Percentiles rank a stretch among this genome's conserved stretches.
These are phyloP conservation scores for Polytrichum commune DNA, from an alignment of 225 moss, liverwort and hornwort genomes.

Conservation along the genomic window DNA sequence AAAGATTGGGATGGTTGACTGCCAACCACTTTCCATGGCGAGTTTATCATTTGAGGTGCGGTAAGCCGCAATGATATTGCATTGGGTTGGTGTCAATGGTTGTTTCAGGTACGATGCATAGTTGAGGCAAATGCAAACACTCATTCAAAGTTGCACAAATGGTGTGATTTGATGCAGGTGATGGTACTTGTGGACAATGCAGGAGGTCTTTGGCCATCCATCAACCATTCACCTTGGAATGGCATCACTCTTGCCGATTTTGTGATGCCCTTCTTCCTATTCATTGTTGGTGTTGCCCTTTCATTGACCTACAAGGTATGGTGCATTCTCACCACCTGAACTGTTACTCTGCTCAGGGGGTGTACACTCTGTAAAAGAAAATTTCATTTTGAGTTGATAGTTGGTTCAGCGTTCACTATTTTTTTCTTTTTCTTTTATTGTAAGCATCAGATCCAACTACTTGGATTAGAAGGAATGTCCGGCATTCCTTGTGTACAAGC, in stretches of 20 bases:
- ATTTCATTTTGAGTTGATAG: not conserved
- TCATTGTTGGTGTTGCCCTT: slow-evolving; percentile 63
- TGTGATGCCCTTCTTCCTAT: slow-evolving; percentile 66
- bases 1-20: too few relatives aligned
- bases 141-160: too few relatives aligned
- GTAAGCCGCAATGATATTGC: too few relatives aligned
- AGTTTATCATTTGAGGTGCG: too few relatives aligned
- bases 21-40: too few relatives aligned
- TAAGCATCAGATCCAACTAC: too few relatives aligned
- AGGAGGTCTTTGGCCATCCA: slow-evolving; percentile 50
- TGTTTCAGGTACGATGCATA: not conserved
- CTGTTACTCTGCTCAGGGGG: not conserved
- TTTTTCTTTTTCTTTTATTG: too few relatives aligned
- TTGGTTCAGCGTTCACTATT: too few relatives aligned
- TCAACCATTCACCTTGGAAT: slow-evolving; percentile 67
- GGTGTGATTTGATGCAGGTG: slow-evolving; percentile 29
- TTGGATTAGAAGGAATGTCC: too few relatives aligned
- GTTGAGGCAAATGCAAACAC: not conserved
- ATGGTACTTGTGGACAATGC: slow-evolving; percentile 72
- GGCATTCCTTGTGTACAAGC: too few relatives aligned
- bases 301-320: slow-evolving; percentile 49
- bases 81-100: too few relatives aligned
- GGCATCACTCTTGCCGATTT: slow-evolving; percentile 59
- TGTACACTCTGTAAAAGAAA: too few relatives aligned
- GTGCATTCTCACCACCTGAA: not conserved